These are phyloP conservation scores for Ceratobasidium sp. DNA, from an alignment of 1,284 basidiomycete species.

Conservation along the genomic window DNA sequence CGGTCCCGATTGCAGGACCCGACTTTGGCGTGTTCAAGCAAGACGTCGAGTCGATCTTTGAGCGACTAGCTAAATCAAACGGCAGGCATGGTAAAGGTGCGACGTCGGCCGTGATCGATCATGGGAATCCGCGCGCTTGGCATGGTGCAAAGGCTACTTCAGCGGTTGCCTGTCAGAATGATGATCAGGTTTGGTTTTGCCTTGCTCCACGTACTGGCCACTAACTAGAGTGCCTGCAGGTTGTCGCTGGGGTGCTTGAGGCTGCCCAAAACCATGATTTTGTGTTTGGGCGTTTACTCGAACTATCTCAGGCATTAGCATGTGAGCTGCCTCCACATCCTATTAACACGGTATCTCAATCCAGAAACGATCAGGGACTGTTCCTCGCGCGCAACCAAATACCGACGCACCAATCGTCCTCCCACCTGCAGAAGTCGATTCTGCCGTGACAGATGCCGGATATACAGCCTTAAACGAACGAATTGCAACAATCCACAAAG, in stretches of 20 bases:
- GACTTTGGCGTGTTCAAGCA: slow-evolving; percentile 86
- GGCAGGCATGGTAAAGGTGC: slow-evolving; percentile 52
- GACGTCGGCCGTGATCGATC: slow-evolving; percentile 79
- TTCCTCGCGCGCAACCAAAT: slow-evolving; percentile 52
- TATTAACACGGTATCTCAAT: not conserved
- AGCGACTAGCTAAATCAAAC: slow-evolving; percentile 73
- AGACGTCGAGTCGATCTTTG: slow-evolving; percentile 90
- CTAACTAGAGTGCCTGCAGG: slow-evolving; percentile 51
- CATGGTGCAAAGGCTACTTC: slow-evolving; percentile 82
- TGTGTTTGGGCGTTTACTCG: slow-evolving; percentile 83
- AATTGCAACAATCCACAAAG: slow-evolving; percentile 71
- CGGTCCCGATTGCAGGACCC: slow-evolving; percentile 61
- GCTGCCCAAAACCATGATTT: slow-evolving; percentile 78
- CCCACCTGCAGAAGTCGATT: slow-evolving; percentile 58
- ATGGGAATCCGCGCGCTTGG: slow-evolving; percentile 83
- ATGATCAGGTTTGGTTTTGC: slow-evolving; percentile 67
- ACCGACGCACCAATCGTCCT: slow-evolving; percentile 51
- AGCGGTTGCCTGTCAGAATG: slow-evolving; percentile 75
- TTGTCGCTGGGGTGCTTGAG: slow-evolving; percentile 73
- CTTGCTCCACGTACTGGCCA: not conserved
- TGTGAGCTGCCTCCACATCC: slow-evolving; percentile 64
- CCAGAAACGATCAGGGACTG: slow-evolving; percentile 44
- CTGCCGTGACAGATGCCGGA: slow-evolving; percentile 51
- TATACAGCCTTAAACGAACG: slow-evolving; percentile 67
- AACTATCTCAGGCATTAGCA: slow-evolving; percentile 77